Percentiles rank a stretch among this genome's conserved stretches.
Conservation (phyloP, 2,329 filamentous ascomycete species). For the Ophiostoma himal-ulmi region DNA sequence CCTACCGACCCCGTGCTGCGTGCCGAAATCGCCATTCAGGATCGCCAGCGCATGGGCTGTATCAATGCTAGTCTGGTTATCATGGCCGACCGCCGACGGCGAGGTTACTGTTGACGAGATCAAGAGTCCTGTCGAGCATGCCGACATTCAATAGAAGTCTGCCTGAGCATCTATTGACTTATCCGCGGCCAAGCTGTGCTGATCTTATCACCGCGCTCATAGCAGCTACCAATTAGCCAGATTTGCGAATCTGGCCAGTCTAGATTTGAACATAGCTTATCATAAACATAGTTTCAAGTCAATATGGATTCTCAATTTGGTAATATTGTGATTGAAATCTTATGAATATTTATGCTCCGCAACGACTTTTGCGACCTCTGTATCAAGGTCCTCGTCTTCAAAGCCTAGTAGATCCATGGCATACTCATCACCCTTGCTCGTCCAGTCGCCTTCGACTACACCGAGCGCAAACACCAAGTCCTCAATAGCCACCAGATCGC, state of each 20-base stretch:
- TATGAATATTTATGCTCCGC: not conserved
- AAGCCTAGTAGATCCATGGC: conserved; percentile 44
- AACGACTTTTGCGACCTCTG: conserved; percentile 36
- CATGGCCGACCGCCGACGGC: not conserved
- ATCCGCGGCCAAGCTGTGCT: too few species aligned
- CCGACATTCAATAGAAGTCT: not conserved
- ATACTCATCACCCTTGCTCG: conserved; percentile 37
- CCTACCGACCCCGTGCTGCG: conserved; percentile 35
- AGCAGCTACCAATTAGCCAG: not conserved
- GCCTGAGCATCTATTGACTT: not conserved
- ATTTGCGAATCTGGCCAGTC: not conserved
- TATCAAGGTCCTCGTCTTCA: conserved; percentile 43
- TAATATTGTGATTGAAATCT: not conserved
- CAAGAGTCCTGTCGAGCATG: not conserved
- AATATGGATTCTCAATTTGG: not conserved
- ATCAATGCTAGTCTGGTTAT: conserved; percentile 30
- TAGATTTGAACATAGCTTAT: not conserved
- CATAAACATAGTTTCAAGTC: not conserved
- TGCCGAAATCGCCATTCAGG: conserved; percentile 32
- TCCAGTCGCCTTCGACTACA: conserved; percentile 46
- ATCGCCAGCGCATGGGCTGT: conserved; percentile 18
- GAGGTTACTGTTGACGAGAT: not conserved
- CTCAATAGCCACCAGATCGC: conserved; percentile 38
- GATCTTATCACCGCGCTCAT: too few species aligned
- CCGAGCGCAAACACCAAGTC: conserved; percentile 47